Evolutionary conservation across 257 asterid genomes (phyloP), one percentile per base, ranked within the genome.

Genomic region (Jasminum sambac): DNA sequence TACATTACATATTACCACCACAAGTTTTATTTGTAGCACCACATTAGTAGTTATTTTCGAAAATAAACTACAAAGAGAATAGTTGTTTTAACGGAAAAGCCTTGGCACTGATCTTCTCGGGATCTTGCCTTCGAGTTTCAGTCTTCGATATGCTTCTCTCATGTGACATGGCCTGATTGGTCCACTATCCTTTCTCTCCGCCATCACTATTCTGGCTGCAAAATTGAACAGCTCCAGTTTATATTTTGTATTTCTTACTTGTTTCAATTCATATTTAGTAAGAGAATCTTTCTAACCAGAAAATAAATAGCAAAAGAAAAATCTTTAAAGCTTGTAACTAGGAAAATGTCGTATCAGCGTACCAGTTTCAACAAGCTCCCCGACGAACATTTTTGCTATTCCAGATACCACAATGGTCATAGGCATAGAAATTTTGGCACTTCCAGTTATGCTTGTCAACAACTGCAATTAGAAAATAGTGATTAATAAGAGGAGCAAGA

Each of bases 111-210:
- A 84, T 78, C 90, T 84, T 79, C 82, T 89, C 0, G 95, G 96
- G 62, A 91, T 77, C 83, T 91, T 94, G 71, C 97, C 97, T 50
- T 89, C 99, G 40, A 85, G 87, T 74, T 91, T 94, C n/a, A 91
- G 61, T 75, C 97, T 86, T 80, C 97, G 82, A 34, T 89, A 94
- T 44, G 99, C 95, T 84, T 94, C 97, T 75, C 99, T 85, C 69
- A 94, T 79, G 81, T 89, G 99, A 83, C 97, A 89, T 25, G 99
- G 99, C 84, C 99, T 86, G 69, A 94, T 89, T 65, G 99, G 96
- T 67, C 99, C 97, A 2, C 86, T 64, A 67, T 94, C 96, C 59
- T 61, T 77, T 69, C 99, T 84, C 84, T 91, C 96, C 1, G 86
- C 66, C 99, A 94, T 94, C 65, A 94, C 96, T 23, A 84, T 68